A percentile compares a stretch with the other conserved stretches of the same genome.
These are phyloP conservation scores for Ustilago bromivora DNA, from an alignment of 1,284 basidiomycete genomes.

Conservation along the genomic window DNA sequence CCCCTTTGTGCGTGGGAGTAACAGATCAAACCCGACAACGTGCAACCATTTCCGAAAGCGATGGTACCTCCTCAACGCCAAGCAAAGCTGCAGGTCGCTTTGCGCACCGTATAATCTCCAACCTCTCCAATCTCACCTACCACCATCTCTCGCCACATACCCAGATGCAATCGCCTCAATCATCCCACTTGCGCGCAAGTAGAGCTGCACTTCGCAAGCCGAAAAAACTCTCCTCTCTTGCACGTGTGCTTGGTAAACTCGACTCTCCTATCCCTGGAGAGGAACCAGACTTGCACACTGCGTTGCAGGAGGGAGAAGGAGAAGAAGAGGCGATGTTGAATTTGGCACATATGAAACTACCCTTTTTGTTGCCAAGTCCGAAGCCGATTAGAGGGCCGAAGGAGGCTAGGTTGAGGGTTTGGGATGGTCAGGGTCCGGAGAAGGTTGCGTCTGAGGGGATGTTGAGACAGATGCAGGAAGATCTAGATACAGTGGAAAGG, in stretches of 20 bases:
- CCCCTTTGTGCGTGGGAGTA: neutral
- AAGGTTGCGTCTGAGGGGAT: conserved; percentile 27
- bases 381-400: conserved; percentile 50
- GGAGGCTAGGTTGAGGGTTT: conserved; percentile 15
- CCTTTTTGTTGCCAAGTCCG: conserved; percentile 24
- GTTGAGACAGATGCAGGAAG: conserved; percentile 29
- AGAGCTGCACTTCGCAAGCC: conserved; percentile 10
- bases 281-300: neutral
- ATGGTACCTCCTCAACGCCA: neutral
- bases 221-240: conserved; percentile 27
- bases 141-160: conserved; percentile 67
- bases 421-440: conserved; percentile 51
- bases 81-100: conserved; percentile 14
- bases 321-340: conserved; percentile 13
- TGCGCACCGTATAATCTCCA: conserved; percentile 45
- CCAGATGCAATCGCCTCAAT: conserved; percentile 50
- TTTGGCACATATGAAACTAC: conserved; percentile 20
- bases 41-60: neutral
- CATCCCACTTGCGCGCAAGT: neutral
- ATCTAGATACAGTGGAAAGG: conserved; percentile 19
- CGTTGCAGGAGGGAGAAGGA: neutral
- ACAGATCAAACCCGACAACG: neutral
- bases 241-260: conserved; percentile 29
- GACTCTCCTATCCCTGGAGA: neutral
- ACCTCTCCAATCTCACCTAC: conserved; percentile 60